phyloP scores from a whole-genome alignment of 257 asterid species.

The Nicotiana knightiana region DNA sequence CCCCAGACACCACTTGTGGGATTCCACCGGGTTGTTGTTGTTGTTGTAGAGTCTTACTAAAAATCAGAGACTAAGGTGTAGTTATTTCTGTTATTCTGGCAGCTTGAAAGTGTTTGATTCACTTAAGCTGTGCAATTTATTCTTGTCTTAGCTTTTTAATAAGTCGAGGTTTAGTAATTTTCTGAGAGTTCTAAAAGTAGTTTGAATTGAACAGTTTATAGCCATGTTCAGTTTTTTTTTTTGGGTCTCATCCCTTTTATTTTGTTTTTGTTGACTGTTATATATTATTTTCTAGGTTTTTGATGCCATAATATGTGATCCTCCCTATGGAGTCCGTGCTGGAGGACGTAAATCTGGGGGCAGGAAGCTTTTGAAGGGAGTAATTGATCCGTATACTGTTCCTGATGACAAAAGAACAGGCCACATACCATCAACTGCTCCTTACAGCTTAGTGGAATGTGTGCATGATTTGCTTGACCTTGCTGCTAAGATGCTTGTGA shows the following conservation, averaged over 20 bases:
- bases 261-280: slow-evolving; percentile 2
- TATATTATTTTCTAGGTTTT: slow-evolving; percentile 45
- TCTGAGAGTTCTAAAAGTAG: background rate
- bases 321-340: slow-evolving; percentile 99
- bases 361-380: slow-evolving; percentile 93
- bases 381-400: slow-evolving; percentile 71
- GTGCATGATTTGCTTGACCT: slow-evolving; percentile 91
- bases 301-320: slow-evolving; percentile 96
- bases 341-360: slow-evolving; percentile 99
- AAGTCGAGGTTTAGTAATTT: background rate
- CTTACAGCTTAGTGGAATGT: slow-evolving; percentile 95
- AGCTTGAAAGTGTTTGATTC: background rate
- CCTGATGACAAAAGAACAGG: slow-evolving; percentile 83
- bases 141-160: background rate
- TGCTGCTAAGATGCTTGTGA: slow-evolving; percentile 87
- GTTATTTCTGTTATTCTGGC: no score
- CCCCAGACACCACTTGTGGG: no score
- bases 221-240: background rate
- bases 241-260: background rate
- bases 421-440: slow-evolving; percentile 97
- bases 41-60: background rate
- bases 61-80: background rate
- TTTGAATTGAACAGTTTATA: background rate
- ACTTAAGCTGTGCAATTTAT: background rate
- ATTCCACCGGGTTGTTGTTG: no score